A percentile compares a stretch with the other conserved stretches of the same genome.
These are phyloP conservation scores for Aspergillus hortae DNA, from an alignment of 2,329 filamentous ascomycete species.

Conservation along the genomic window DNA sequence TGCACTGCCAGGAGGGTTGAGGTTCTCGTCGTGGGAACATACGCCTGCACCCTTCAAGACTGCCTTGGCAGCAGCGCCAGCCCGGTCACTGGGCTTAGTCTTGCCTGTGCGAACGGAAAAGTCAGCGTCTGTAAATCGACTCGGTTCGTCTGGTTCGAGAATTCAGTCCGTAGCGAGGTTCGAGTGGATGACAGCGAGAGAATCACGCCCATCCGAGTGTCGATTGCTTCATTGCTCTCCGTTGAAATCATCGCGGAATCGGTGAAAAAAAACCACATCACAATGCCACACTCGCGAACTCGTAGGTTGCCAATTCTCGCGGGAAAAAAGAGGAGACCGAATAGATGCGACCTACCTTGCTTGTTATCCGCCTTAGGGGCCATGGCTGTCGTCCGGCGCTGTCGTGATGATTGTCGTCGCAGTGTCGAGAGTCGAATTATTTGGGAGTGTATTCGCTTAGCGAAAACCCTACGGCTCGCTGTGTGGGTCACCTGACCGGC, in stretches of 20 bases:
- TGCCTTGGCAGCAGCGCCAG: slow-evolving; percentile 90
- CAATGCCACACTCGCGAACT: slow-evolving; percentile 18
- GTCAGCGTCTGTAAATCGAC: slow-evolving; percentile 9
- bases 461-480: slow-evolving; percentile 33
- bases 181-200: background rate
- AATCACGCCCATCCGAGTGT: background rate
- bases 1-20: background rate
- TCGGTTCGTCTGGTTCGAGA: background rate
- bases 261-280: slow-evolving; percentile 7
- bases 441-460: slow-evolving; percentile 38
- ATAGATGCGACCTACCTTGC: slow-evolving; percentile 39
- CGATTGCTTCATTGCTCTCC: background rate
- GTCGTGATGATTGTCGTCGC: slow-evolving; percentile 41
- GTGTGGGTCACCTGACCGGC: slow-evolving; percentile 39
- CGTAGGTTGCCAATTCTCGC: slow-evolving; percentile 9
- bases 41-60: slow-evolving; percentile 95
- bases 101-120: slow-evolving; percentile 29
- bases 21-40: slow-evolving; percentile 48
- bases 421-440: slow-evolving; percentile 39
- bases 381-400: slow-evolving; percentile 46
- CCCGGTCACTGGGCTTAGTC: slow-evolving; percentile 68
- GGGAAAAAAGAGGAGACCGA: slow-evolving; percentile 13
- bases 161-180: background rate
- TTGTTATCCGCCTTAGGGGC: slow-evolving; percentile 46
- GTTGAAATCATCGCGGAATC: background rate